These are phyloP conservation scores for Candida broadrunensis DNA, from an alignment of 805 yeast genomes.

Conservation along the genomic window DNA sequence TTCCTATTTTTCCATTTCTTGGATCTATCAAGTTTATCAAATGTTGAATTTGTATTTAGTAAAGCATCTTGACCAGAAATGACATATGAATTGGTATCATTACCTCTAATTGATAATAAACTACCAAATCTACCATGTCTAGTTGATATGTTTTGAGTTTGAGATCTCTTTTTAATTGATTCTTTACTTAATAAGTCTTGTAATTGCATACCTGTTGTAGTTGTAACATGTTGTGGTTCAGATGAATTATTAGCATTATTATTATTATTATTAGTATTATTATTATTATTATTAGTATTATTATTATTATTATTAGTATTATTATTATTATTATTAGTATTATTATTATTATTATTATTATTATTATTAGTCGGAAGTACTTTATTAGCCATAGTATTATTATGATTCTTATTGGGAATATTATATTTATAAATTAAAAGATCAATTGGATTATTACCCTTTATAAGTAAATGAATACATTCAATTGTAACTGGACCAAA, in stretches of 20 bases:
- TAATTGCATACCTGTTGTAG: conserved; percentile 40
- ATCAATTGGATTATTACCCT: conserved; percentile 48
- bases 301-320: too few species aligned
- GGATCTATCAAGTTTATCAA: conserved; percentile 63
- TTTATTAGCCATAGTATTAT: not conserved
- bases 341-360: too few species aligned
- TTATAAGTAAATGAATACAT: conserved; percentile 58
- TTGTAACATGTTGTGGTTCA: conserved; percentile 6
- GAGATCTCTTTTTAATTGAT: conserved; percentile 45
- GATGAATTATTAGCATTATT: conserved; percentile 4
- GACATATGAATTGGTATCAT: conserved; percentile 55
- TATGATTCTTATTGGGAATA: not conserved
- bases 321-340: too few species aligned
- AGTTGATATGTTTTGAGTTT: conserved; percentile 53
- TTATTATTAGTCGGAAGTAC: not conserved
- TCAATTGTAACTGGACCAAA: conserved; percentile 69
- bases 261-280: not conserved
- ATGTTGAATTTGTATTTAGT: conserved; percentile 45
- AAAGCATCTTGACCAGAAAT: conserved; percentile 71
- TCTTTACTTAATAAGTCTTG: conserved; percentile 60
- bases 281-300: too few species aligned
- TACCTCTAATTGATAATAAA: conserved; percentile 65
- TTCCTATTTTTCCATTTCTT: conserved; percentile 60
- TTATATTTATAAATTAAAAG: conserved; percentile 13
- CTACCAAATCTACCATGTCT: conserved; percentile 94